Evolutionary conservation across 2,329 filamentous ascomycete genomes (phyloP).

Genomic region (Cercospora sesami): DNA sequence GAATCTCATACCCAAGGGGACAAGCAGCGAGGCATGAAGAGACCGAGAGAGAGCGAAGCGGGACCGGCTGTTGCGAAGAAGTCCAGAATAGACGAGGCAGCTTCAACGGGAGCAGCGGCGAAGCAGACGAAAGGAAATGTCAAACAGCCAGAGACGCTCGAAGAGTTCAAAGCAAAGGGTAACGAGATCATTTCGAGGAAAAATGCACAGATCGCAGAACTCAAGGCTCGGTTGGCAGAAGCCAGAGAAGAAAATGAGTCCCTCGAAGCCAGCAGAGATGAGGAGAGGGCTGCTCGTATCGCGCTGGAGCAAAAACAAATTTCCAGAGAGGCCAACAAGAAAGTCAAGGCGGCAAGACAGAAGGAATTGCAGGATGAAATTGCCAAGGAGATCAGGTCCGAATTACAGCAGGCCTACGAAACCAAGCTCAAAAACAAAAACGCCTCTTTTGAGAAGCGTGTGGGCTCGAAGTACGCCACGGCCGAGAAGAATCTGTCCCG

Average conservation of each 20-base stretch:
- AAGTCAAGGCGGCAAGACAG: constrained; percentile 3
- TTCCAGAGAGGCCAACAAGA: constrained; percentile 2
- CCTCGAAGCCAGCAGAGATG: constrained; percentile 1
- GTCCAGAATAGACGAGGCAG: not conserved
- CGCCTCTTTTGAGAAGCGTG: constrained; percentile 6
- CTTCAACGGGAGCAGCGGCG: not conserved
- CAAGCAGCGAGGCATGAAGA: constrained; percentile 9
- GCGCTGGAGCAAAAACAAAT: not conserved
- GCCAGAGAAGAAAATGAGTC: not conserved
- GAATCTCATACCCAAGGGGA: too few relatives aligned
- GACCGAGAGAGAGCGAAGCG: not conserved
- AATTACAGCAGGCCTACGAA: constrained; percentile 8
- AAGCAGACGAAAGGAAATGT: not conserved
- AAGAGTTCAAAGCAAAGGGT: not conserved
- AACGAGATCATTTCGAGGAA: constrained; percentile 8
- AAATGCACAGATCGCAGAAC: not conserved
- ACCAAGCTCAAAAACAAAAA: constrained; percentile 7
- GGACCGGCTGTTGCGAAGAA: constrained; percentile 7
- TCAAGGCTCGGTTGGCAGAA: not conserved
- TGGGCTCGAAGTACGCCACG: constrained; percentile 14
- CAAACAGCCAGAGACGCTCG: not conserved
- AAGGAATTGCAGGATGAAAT: not conserved
- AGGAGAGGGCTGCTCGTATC: not conserved
- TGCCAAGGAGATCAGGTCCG: constrained; percentile 4
- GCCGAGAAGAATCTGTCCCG: constrained; percentile 4